These are phyloP conservation scores for Ganoderma meredithae DNA, from an alignment of 1,284 basidiomycete genomes.

Conservation along the genomic window DNA sequence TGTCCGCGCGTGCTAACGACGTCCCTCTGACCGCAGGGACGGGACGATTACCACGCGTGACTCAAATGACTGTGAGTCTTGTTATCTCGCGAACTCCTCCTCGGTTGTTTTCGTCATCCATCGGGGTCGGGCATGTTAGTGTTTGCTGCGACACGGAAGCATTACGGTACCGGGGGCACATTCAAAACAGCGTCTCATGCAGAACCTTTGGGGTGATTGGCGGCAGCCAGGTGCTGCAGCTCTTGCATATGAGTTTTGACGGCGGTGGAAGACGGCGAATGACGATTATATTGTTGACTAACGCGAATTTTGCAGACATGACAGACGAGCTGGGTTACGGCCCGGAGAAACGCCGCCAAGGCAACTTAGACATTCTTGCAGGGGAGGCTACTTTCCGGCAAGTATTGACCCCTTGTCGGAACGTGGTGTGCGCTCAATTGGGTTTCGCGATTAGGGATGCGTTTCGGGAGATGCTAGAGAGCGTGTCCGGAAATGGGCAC, in stretches of 20 bases:
- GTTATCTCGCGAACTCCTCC: not conserved
- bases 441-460: conserved; percentile 61
- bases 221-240: not conserved
- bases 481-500: conserved; percentile 69
- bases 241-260: not conserved
- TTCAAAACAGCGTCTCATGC: not conserved
- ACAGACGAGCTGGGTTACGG: conserved; percentile 85
- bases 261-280: not conserved
- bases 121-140: no score
- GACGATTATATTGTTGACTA: not conserved
- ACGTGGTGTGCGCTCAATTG: not conserved
- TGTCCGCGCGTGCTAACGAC: conserved; percentile 5
- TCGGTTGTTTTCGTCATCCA: no score
- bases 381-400: conserved; percentile 79
- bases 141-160: not conserved
- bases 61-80: conserved; percentile 85
- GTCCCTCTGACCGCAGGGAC: conserved; percentile 62
- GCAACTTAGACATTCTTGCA: conserved; percentile 76
- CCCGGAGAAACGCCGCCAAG: conserved; percentile 67
- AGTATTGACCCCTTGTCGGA: conserved; percentile 25
- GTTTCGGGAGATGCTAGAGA: conserved; percentile 83
- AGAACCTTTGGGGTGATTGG: not conserved
- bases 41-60: conserved; percentile 92
- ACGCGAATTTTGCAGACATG: conserved; percentile 57
- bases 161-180: not conserved